Base-by-base conservation (phyloP, 495 filamentous ascomycete species). In the Astrothelium macrocarpum region DNA sequence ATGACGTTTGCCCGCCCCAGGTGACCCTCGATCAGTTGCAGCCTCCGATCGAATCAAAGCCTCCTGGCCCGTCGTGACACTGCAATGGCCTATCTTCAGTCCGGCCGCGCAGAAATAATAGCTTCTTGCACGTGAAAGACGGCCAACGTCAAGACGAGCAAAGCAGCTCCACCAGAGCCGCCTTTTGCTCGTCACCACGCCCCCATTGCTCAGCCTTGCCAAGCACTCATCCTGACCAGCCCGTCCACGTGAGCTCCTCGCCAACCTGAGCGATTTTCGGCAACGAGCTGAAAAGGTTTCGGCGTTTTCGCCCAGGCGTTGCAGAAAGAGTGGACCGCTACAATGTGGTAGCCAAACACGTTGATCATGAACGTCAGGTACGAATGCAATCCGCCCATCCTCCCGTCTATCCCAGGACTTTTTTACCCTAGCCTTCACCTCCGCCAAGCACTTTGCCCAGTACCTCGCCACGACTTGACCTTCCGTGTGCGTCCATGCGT, bases 21-120 rank as follows among this genome's bases (percentile, higher is more conserved):
- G n/a, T 12, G 49, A 25, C 20, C 49, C 25, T 26, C 25, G 49
- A 56, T 56, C 49, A 56, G 26, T 56, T 56, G 49, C 49, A 28
- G 12, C 49, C 49, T 56, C 49, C 49, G 49, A 56, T 56, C 49
- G 49, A 56, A 56, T 56, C 49, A 56, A 56, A 56, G 20, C 49
- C 49, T 29, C 20, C 49, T 29, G 49, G 25, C 5, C 26, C 20
- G 49, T 25, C 20, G 49, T 56, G 20, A 56, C 49, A 56, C 49
- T 56, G 5, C 12, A 29, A 2, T 12, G 25, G 49, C 5, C 49
- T 56, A 56, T 56, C 3, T 28, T 16, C 49, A 56, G 49, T 2
- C 25, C 49, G 9, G 5, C 25, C 49, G 29, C 49, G 49, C 49
- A 56, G 2, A 56, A 56, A 29, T 56, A 28, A 56, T 29, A 29